Evolutionary conservation across 441 rosid species (phyloP).

Genomic region (Erodium trifolium): DNA sequence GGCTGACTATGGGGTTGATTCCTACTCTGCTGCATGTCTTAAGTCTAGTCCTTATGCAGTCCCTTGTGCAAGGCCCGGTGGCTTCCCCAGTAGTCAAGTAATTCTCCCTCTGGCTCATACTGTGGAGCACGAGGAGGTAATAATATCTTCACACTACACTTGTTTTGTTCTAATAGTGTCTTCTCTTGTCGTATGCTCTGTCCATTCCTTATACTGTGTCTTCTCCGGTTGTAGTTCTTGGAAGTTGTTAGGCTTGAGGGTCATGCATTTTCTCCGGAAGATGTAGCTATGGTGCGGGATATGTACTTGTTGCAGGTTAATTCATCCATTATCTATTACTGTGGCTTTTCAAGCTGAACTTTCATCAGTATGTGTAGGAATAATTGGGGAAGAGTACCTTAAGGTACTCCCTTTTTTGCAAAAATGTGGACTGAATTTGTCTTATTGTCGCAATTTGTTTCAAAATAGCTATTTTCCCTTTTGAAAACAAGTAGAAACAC

Average conservation of each 20-base stretch:
- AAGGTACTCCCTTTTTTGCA: too few species aligned
- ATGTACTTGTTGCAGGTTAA: slow-evolving; percentile 90
- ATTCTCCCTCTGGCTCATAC: slow-evolving; percentile 97
- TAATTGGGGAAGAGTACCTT: too few species aligned
- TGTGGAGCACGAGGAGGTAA: slow-evolving; percentile 92
- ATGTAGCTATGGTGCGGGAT: slow-evolving; percentile 76
- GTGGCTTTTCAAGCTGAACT: too few species aligned
- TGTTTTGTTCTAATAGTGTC: background rate
- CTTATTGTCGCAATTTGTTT: too few species aligned
- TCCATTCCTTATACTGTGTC: slow-evolving; percentile 10
- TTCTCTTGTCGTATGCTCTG: slow-evolving; percentile 3
- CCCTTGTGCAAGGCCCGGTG: slow-evolving; percentile 87
- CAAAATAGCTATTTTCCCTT: too few species aligned
- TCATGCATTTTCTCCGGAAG: slow-evolving; percentile 83
- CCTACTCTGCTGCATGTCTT: slow-evolving; percentile 82
- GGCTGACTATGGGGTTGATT: slow-evolving; percentile 98
- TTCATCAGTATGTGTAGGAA: too few species aligned
- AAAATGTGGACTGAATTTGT: too few species aligned
- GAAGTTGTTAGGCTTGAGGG: slow-evolving; percentile 94
- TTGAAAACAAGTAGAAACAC: too few species aligned
- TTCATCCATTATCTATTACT: slow-evolving; percentile 2
- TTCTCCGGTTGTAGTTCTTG: slow-evolving; percentile 41
- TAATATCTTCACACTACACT: background rate
- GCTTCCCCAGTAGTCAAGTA: slow-evolving; percentile 88
- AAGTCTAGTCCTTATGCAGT: slow-evolving; percentile 73